Base-by-base conservation (phyloP, 2,329 filamentous ascomycete species). In the Clathrospora elynae region DNA sequence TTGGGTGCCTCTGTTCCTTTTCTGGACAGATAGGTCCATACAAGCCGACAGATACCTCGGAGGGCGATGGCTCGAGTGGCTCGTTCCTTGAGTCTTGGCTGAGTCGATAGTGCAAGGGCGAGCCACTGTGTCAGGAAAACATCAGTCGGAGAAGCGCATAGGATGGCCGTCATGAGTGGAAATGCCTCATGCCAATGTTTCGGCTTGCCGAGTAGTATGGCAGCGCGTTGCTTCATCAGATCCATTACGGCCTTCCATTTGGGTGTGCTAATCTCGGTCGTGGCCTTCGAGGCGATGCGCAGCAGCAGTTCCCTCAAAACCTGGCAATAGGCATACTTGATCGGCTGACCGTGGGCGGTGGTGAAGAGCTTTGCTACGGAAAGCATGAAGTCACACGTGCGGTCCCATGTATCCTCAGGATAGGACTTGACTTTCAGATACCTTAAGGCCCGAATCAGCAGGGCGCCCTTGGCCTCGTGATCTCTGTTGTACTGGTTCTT, bases 271-370 rank as follows among this genome's bases (percentile, higher is more conserved):
- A 97, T 79, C 63, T 96, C 88, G 34, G 80, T 84, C 42, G 78
- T 85, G 4, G 89, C 87, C 51, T 84, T 88, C 3, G 88, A 88
- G 10, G 92, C 92, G 35, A 99, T 85, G 1, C 91, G 90, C 10
- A 96, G 79, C 16, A 99, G 74, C 18, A 99, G 78, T 55, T 88
- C 87, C 59, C 95, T 89, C 37, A 99, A 81, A 14, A 96, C 85
- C 61, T 95, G 88, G 66, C 93, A 97, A 64, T 96, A 99, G 0
- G 91, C 89, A 57, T 92, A 87, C 70, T 99, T 99, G 62, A 97
- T 85, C 48, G 84, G 85, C 54, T 89, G 88, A 1, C 93, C 93
- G 61, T 96, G 92, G 4, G 89, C 88, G 57, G 84, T 86, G 40
- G 84, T 81, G 68, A 96, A 97, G 12, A 96, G 80, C 36, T 84